These are phyloP conservation scores for Solanum paucissectum DNA, from an alignment of 257 asterid genomes.

Conservation along the genomic window DNA sequence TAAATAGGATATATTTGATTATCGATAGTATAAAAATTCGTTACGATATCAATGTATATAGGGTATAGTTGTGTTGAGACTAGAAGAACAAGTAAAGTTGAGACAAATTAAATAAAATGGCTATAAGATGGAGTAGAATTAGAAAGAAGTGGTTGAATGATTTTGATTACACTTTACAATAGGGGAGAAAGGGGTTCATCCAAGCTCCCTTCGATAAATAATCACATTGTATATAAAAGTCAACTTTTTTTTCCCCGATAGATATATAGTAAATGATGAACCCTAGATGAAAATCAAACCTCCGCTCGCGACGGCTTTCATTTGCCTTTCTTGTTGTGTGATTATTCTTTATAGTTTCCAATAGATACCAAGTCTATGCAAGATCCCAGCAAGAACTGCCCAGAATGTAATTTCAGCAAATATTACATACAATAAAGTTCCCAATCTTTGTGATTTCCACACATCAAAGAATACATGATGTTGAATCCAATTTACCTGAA, in stretches of 20 bases:
- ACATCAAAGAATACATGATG: constrained; percentile 57
- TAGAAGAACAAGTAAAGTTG: neutral
- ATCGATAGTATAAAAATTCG: neutral
- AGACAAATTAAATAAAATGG: neutral
- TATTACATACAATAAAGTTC: constrained; percentile 60
- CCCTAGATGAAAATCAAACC: neutral
- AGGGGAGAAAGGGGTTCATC: neutral
- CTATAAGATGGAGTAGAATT: neutral
- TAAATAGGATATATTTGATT: neutral
- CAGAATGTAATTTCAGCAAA: constrained; percentile 85
- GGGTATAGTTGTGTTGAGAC: neutral
- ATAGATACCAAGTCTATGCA: constrained; percentile 57
- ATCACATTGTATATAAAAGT: neutral
- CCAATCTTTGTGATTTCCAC: constrained; percentile 72
- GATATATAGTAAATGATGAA: neutral
- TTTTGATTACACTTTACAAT: neutral
- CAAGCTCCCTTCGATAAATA: neutral
- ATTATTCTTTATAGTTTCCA: constrained; percentile 47
- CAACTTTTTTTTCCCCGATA: accelerated
- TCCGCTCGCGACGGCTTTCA: neutral
- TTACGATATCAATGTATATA: neutral
- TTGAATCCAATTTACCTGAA: constrained; percentile 78
- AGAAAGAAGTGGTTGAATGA: neutral
- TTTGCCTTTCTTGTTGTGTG: neutral
- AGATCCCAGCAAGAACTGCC: constrained; percentile 62